phyloP scores from a whole-genome alignment of 805 yeast genomes.

The Yarrowia bubula region DNA sequence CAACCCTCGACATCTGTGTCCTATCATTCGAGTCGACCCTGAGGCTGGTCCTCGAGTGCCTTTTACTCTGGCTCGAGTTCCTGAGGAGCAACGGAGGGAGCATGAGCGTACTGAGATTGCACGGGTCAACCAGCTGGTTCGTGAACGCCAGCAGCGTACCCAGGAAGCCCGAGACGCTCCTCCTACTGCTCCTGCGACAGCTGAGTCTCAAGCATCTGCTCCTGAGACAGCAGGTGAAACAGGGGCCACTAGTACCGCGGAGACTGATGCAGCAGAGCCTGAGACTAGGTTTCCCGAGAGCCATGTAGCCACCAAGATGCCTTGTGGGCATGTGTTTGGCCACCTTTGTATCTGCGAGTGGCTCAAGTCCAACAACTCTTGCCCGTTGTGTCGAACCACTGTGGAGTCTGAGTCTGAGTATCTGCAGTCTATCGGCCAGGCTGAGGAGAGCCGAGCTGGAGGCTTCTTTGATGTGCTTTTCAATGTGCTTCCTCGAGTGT shows the following conservation, averaged over 20 bases:
- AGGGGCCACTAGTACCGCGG: neutral
- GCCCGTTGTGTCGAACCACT: conserved; percentile 80
- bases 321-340: conserved; percentile 88
- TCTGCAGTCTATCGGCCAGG: conserved; percentile 31
- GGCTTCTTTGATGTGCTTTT: conserved; percentile 31
- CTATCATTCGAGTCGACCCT: conserved; percentile 9
- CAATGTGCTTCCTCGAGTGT: conserved; percentile 29
- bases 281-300: conserved; percentile 30
- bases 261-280: neutral
- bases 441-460: conserved; percentile 30
- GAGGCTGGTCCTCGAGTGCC: neutral
- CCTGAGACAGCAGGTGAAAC: neutral
- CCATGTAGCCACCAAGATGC: conserved; percentile 71
- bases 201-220: neutral
- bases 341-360: conserved; percentile 79
- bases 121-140: neutral
- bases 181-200: neutral
- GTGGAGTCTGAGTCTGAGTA: conserved; percentile 43
- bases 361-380: conserved; percentile 69
- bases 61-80: neutral
- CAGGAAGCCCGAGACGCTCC: neutral
- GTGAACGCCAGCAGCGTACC: no score
- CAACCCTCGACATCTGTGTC: conserved; percentile 2
- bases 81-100: neutral
- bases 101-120: conserved; percentile 1